Evolutionary conservation across 1,284 basidiomycete genomes (phyloP).

Genomic region (Ganoderma meredithae): DNA sequence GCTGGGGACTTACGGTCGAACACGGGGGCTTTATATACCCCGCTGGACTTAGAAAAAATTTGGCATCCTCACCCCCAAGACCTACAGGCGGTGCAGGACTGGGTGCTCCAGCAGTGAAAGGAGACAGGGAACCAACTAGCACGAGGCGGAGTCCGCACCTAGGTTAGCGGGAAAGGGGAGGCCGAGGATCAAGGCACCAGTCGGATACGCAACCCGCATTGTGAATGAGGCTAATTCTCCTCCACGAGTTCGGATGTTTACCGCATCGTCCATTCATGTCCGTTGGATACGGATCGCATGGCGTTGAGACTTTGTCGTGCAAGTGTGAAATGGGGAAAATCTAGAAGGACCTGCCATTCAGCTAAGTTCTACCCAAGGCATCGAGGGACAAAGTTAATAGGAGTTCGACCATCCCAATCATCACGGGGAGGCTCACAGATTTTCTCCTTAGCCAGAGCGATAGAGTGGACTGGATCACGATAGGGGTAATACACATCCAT

Average conservation of each 20-base stretch:
- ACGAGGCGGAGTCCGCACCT: not conserved
- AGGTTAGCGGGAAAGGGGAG: not conserved
- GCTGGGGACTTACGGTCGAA: not conserved
- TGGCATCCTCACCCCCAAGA: not conserved
- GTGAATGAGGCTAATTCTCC: not conserved
- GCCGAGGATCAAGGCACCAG: not conserved
- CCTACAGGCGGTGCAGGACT: not conserved
- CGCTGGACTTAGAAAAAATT: constrained; percentile 1
- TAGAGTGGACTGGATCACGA: not conserved
- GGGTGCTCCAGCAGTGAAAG: not conserved
- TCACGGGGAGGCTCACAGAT: not conserved
- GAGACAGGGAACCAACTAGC: not conserved
- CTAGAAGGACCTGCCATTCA: not conserved
- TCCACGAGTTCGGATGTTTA: not conserved
- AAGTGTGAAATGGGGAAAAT: too few relatives aligned
- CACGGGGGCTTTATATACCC: constrained; percentile 1
- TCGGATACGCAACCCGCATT: not conserved
- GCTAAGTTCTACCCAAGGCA: not conserved
- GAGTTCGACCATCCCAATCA: not conserved
- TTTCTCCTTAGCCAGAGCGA: not conserved
- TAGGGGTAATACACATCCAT: not conserved
- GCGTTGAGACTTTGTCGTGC: too few relatives aligned
- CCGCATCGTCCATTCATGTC: not conserved
- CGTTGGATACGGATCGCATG: not conserved
- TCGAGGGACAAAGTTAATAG: not conserved